A percentile compares a stretch with the other conserved stretches of the same genome.
phyloP scores from a whole-genome alignment of 352 stramenopile genomes.

The Pythium brachiatum region DNA sequence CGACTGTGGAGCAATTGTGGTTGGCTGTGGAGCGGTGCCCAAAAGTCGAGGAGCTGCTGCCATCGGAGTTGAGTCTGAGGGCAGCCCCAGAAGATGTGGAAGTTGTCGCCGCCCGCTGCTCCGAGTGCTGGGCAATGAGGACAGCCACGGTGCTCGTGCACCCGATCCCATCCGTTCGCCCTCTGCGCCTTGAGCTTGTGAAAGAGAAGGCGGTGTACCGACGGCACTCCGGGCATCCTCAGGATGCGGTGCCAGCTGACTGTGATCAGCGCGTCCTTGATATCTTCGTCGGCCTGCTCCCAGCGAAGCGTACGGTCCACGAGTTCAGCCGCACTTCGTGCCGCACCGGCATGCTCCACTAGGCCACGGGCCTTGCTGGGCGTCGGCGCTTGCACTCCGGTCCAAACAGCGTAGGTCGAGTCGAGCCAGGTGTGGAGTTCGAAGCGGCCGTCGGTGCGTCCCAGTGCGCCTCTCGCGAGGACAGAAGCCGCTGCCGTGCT shows the following conservation, averaged over 20 bases:
- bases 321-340: too few species aligned
- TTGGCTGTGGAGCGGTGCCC: too few species aligned
- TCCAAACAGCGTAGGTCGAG: too few species aligned
- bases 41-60: too few species aligned
- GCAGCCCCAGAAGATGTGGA: background rate
- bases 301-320: too few species aligned
- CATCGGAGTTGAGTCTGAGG: background rate
- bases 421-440: too few species aligned
- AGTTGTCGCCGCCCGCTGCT: background rate
- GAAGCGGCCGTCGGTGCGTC: background rate
- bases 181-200: background rate
- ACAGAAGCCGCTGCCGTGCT: too few species aligned
- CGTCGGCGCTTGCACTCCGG: too few species aligned
- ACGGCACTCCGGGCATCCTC: background rate
- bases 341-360: too few species aligned
- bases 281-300: background rate
- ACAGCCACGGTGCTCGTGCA: background rate
- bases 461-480: too few species aligned
- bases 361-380: too few species aligned
- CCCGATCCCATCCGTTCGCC: background rate
- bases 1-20: too few species aligned
- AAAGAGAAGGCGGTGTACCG: background rate
- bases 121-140: background rate
- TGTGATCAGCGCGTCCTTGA: background rate
- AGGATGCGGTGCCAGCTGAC: background rate